Evolutionary conservation across 306 rosid genomes (phyloP).

Genomic region (Begonia fuchsioides): DNA sequence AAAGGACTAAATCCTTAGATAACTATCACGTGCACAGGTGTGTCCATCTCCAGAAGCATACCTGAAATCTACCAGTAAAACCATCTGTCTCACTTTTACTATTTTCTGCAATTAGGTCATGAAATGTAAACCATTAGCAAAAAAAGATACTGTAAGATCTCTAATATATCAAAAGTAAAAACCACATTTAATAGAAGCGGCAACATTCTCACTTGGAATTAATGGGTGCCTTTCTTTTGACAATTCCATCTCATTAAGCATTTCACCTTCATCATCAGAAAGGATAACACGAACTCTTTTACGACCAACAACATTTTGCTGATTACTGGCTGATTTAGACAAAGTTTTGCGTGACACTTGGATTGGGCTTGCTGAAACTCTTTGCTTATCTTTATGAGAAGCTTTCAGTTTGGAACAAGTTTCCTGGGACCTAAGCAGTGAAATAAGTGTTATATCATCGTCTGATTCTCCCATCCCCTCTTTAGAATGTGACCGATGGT

Average conservation of each 20-base stretch:
- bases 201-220: slow-evolving; percentile 23
- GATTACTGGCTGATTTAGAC: slow-evolving; percentile 23
- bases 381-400: slow-evolving; percentile 16
- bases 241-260: slow-evolving; percentile 19
- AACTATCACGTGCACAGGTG: slow-evolving; percentile 8
- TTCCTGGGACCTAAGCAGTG: slow-evolving; percentile 28
- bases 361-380: slow-evolving; percentile 14
- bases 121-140: slow-evolving; percentile 13
- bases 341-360: slow-evolving; percentile 28
- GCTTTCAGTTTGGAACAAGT: slow-evolving; percentile 12
- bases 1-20: slow-evolving; percentile 12
- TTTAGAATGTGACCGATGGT: slow-evolving; percentile 19
- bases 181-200: slow-evolving; percentile 42
- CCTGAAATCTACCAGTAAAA: slow-evolving; percentile 37
- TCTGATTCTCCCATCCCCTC: slow-evolving; percentile 25
- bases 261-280: slow-evolving; percentile 63
- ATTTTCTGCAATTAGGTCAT: slow-evolving; percentile 41
- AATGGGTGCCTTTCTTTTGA: slow-evolving; percentile 24
- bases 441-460: slow-evolving; percentile 40
- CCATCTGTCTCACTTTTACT: slow-evolving; percentile 14
- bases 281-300: slow-evolving; percentile 48
- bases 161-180: slow-evolving; percentile 21
- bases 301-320: slow-evolving; percentile 29
- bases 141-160: slow-evolving; percentile 8
- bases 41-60: slow-evolving; percentile 14